Evolutionary conservation across 2,329 filamentous ascomycete species (phyloP).

Genomic region (Neofusicoccum parvum): DNA sequence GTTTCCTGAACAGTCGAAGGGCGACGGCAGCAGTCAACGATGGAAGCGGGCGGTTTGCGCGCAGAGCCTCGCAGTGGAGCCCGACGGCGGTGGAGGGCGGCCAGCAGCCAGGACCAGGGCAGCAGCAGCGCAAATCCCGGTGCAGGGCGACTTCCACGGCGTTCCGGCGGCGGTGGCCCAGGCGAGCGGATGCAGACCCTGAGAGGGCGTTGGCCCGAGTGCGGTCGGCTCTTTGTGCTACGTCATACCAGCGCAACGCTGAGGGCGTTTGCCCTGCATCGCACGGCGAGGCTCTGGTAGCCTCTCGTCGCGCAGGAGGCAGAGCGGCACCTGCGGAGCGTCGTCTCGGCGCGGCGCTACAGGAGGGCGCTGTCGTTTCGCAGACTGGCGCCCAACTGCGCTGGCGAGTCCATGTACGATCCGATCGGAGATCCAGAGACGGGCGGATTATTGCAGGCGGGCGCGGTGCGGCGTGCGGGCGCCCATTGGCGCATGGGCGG

Average conservation of each 20-base stretch:
- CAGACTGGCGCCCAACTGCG: conserved; percentile 14
- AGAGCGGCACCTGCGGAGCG: not conserved
- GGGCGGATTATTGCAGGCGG: conserved; percentile 10
- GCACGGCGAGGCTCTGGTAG: conserved; percentile 11
- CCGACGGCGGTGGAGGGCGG: conserved; percentile 3
- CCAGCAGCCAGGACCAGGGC: conserved; percentile 6
- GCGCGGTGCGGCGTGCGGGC: conserved; percentile 2
- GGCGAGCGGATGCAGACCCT: conserved; percentile 16
- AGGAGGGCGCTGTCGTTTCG: conserved; percentile 1
- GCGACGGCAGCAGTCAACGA: not conserved
- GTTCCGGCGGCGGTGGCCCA: conserved; percentile 20
- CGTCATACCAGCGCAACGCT: conserved; percentile 10
- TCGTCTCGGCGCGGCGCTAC: not conserved
- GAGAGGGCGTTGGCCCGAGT: conserved; percentile 9
- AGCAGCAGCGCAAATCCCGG: conserved; percentile 16
- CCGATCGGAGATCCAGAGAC: conserved; percentile 15
- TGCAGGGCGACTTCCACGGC: conserved; percentile 17
- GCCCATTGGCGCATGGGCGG: conserved; percentile 8
- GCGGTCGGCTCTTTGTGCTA: conserved; percentile 15
- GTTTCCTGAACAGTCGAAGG: not conserved
- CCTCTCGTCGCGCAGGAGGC: conserved; percentile 12
- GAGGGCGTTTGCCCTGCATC: conserved; percentile 14
- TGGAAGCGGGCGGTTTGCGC: not conserved
- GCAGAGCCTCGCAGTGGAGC: conserved; percentile 16
- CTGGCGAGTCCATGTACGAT: conserved; percentile 17